Base-by-base conservation (phyloP, 768 basidiomycete species). In the Auriscalpium orientale region DNA sequence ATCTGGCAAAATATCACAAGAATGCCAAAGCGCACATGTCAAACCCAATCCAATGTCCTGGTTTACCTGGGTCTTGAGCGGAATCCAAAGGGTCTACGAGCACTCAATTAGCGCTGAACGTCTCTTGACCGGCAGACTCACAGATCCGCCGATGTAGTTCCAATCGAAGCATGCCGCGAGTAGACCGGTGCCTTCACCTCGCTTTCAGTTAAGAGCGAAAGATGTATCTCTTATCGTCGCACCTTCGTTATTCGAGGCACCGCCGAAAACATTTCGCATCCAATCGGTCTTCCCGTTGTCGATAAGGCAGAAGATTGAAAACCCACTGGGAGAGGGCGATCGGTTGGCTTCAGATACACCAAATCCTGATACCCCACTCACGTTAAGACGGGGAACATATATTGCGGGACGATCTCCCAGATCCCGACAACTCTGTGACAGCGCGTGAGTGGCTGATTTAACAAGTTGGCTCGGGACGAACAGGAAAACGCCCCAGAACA, bases 361-460 rank as follows among this genome's bases (percentile, higher is more conserved):
- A 8, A 40, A 45, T 11, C 16, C 21, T 13, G 28, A 7, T 28
- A 28, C 34, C n/a, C 18, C 18, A 13, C 40, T 34, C 51, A 62
- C 57, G 66, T 63, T n/a, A 67, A 53, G 8, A 63, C 37, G 12
- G 63, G 65, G 62, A 67, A 74, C 62, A 66, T 66, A 67, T 69
- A 74, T 63, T 74, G 71, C 37, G 73, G 74, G 36, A 75, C 58
- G 58, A 73, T 72, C 58, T 71, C 69, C 65, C 66, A 72, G 60
- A 63, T 36, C 12, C 43, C 48, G 45, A 61, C 53, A 46, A 51
- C 49, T 51, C 57, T 53, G 28, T 56, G 36, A 28, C 55, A 38
- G 15, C 20, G 49, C 35, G 3, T 36, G 40, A n/a, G 49, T 28
- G 28, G 28, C 28, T 28, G 28, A 28, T 28, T 7, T 28, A 36